These are phyloP conservation scores for Petunia hybrid DNA, from an alignment of 305 asterid species.

Conservation along the genomic window DNA sequence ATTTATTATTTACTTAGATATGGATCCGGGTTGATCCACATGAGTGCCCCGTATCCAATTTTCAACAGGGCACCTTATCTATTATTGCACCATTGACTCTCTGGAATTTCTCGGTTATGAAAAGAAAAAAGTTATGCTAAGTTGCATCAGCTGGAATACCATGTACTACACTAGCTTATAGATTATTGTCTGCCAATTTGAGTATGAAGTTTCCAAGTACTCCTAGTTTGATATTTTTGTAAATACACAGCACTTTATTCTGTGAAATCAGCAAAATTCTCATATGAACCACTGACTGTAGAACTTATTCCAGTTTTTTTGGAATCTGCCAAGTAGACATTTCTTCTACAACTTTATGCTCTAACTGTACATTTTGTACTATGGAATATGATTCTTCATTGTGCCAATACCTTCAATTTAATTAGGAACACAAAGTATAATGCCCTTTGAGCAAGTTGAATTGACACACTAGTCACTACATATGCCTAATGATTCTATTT, in stretches of 20 bases:
- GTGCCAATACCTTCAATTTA: constrained; percentile 10
- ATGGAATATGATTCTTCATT: constrained; percentile 26
- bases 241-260: too few relatives aligned
- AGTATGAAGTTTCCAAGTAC: not conserved
- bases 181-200: not conserved
- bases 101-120: too few relatives aligned
- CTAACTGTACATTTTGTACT: constrained; percentile 12
- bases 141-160: too few relatives aligned
- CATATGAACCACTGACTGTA: not conserved
- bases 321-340: constrained; percentile 5
- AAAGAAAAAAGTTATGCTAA: too few relatives aligned
- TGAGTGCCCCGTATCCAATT: too few relatives aligned
- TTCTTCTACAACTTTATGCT: not conserved
- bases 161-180: too few relatives aligned
- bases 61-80: too few relatives aligned
- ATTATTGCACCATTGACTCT: too few relatives aligned
- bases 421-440: not conserved
- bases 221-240: not conserved
- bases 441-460: constrained; percentile 21
- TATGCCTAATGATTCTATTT: too few relatives aligned
- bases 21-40: too few relatives aligned
- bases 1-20: too few relatives aligned
- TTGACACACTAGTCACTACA: not conserved
- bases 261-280: too few relatives aligned
- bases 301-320: constrained; percentile 17